phyloP scores from a whole-genome alignment of 2,329 filamentous ascomycete species.

The Sarocladium kiliense region DNA sequence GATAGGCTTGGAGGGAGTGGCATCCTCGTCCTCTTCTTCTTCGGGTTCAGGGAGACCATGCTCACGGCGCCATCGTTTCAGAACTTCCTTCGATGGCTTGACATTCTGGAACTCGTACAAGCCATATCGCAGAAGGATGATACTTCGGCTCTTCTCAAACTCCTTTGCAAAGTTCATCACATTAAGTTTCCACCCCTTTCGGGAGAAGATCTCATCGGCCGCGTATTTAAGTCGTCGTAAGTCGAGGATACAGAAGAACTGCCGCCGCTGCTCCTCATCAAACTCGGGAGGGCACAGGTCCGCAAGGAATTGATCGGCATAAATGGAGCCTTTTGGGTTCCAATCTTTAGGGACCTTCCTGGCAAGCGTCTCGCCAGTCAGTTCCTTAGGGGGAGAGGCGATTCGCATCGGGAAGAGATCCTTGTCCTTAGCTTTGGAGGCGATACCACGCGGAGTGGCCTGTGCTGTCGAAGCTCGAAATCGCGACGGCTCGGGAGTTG shows the following conservation, averaged over 20 bases:
- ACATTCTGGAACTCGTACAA: slow-evolving; percentile 60
- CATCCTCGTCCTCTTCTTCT: slow-evolving; percentile 34
- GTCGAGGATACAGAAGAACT: slow-evolving; percentile 60
- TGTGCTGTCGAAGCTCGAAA: slow-evolving; percentile 42
- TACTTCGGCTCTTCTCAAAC: slow-evolving; percentile 57
- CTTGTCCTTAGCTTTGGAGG: slow-evolving; percentile 40
- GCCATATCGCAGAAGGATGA: slow-evolving; percentile 57
- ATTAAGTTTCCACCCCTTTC: slow-evolving; percentile 60
- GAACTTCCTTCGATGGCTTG: slow-evolving; percentile 51
- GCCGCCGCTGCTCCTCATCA: slow-evolving; percentile 53
- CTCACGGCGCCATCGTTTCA: slow-evolving; percentile 53
- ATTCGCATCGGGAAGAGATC: slow-evolving; percentile 57
- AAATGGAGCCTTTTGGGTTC: slow-evolving; percentile 48
- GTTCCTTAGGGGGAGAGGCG: slow-evolving; percentile 48
- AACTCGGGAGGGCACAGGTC: slow-evolving; percentile 53
- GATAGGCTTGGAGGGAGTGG: slow-evolving; percentile 26
- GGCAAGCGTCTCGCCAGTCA: slow-evolving; percentile 50
- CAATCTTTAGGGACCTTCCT: slow-evolving; percentile 49
- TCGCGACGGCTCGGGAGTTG: slow-evolving; percentile 38
- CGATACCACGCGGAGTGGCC: slow-evolving; percentile 43
- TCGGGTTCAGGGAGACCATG: slow-evolving; percentile 48
- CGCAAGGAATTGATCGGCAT: slow-evolving; percentile 54
- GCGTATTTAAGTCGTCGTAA: slow-evolving; percentile 57
- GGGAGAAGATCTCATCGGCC: slow-evolving; percentile 54
- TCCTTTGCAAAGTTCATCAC: slow-evolving; percentile 59